Evolutionary conservation across 2,329 filamentous ascomycete genomes (phyloP), one percentile per base, ranked within the genome.

Genomic region (Fusarium algeriense): DNA sequence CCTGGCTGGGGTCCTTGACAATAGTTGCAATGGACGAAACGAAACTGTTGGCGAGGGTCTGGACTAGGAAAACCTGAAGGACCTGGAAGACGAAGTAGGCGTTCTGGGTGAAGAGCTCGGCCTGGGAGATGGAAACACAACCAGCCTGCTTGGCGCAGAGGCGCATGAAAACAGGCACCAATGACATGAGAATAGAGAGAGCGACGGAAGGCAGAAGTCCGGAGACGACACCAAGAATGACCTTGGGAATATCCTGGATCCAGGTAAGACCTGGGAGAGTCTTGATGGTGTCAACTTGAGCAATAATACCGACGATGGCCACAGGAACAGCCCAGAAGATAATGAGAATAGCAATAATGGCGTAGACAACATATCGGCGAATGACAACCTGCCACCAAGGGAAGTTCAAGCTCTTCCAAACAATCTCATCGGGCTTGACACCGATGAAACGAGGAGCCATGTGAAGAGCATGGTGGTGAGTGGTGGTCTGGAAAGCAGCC

Each of bases 21-120:
- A 97, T 90, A 45, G 90, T 76, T 17, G 87, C 82, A 15, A 90
- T 86, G 2, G 93, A 89, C 9, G 91, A 87, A 10, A 93, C 88
- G 13, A 94, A 94, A 4, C 93, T 91, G 40, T 94, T 94, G 10
- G 93, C 87, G 20, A 98, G 73, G 0, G 95, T 97, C 10, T 93
- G 90, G 41, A 98, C 90, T 55, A 98, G 83, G 84, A 98, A 98
- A 38, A 97, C 93, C 80, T 98, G 95, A n/a, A 97, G 85, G 46
- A 98, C 89, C 81, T 96, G 93, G 84, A 97, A 97, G 67, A 88
- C 88, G 77, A 97, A 99, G 85, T 97, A 98, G 76, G 90, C 92
- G 78, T 96, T 97, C 79, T 98, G 94, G 0, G 93, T 95, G 68
- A 93, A 94, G 14, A 98, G 85, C 82, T 99, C 96, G 17, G 96